Conservation (phyloP, 495 filamentous ascomycete species). For the Usnea hakonensis region DNA sequence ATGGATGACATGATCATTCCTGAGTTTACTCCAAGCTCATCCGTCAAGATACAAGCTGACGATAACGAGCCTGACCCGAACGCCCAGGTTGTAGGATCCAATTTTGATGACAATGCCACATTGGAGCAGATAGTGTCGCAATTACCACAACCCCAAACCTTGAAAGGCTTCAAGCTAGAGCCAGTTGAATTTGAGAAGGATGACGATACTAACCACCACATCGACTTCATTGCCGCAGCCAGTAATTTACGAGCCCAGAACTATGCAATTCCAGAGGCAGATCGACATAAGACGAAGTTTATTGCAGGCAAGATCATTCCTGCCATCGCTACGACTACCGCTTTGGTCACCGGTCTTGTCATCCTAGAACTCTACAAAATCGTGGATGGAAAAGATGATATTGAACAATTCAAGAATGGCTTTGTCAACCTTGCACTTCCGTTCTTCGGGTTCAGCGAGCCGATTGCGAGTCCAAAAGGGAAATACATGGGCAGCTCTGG, state of each 20-base stretch:
- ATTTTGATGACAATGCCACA: slow-evolving; percentile 63
- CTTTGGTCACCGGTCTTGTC: slow-evolving; percentile 89
- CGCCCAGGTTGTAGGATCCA: slow-evolving; percentile 43
- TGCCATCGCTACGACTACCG: slow-evolving; percentile 95
- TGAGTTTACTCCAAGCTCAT: slow-evolving; percentile 85
- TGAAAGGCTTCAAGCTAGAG: slow-evolving; percentile 78
- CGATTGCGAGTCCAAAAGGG: slow-evolving; percentile 85
- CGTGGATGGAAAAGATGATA: slow-evolving; percentile 85
- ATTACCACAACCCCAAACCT: slow-evolving; percentile 68
- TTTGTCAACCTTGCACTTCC: slow-evolving; percentile 96
- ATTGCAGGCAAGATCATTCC: slow-evolving; percentile 99
- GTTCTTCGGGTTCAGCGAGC: slow-evolving; percentile 97
- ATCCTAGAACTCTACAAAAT: slow-evolving; percentile 94
- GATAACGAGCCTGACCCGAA: slow-evolving; percentile 96
- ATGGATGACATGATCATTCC: slow-evolving; percentile 92
- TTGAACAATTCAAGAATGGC: slow-evolving; percentile 98
- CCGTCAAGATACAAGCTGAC: slow-evolving; percentile 93
- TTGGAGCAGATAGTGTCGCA: slow-evolving; percentile 55
- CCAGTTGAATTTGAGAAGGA: slow-evolving; percentile 99
- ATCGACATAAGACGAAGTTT: slow-evolving; percentile 97
- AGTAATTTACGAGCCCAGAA: slow-evolving; percentile 97
- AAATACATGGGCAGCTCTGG: slow-evolving; percentile 66
- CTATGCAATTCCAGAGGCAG: slow-evolving; percentile 87
- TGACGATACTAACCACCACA: slow-evolving; percentile 95
- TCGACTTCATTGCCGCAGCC: slow-evolving; percentile 96